Conservation (phyloP, 2,329 filamentous ascomycete genomes). For the Fusarium sterilihyphosum region DNA sequence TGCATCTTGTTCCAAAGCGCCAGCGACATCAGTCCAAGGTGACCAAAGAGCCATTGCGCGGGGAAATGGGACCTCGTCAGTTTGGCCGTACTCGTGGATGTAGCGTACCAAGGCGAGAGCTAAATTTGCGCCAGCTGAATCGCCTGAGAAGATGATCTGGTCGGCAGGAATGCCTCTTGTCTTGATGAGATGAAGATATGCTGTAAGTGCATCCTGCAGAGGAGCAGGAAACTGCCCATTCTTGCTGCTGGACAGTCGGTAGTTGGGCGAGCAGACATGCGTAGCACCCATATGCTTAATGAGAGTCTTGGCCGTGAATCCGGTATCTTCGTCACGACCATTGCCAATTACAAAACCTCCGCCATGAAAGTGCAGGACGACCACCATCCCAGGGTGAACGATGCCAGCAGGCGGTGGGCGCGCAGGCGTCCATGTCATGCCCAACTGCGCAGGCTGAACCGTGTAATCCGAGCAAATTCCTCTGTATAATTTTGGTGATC, state of each 20-base stretch:
- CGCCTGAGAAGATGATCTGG: conserved; percentile 30
- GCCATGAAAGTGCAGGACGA: conserved; percentile 34
- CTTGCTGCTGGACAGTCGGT: conserved; percentile 30
- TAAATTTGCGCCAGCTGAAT: conserved; percentile 34
- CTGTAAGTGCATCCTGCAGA: conserved; percentile 34
- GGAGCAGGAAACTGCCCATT: conserved; percentile 32
- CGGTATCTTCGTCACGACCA: conserved; percentile 36
- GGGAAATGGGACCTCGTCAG: conserved; percentile 23
- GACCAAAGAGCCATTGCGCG: conserved; percentile 34
- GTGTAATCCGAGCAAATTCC: conserved; percentile 7
- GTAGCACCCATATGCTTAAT: conserved; percentile 31
- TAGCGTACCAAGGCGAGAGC: conserved; percentile 31
- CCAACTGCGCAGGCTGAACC: conserved; percentile 15
- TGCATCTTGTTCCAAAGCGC: conserved; percentile 27
- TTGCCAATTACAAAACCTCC: conserved; percentile 35
- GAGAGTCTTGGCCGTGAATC: conserved; percentile 18
- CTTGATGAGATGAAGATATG: conserved; percentile 20
- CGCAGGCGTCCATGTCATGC: conserved; percentile 37
- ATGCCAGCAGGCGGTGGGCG: conserved; percentile 21
- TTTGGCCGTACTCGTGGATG: conserved; percentile 25
- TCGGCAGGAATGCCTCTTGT: conserved; percentile 17
- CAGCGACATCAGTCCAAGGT: conserved; percentile 32
- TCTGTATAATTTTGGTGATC: conserved; percentile 28
- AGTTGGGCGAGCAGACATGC: conserved; percentile 37
- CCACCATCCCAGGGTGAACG: conserved; percentile 7